These are phyloP conservation scores for Melastoma candidum DNA, from an alignment of 441 rosid genomes.

Conservation along the genomic window DNA sequence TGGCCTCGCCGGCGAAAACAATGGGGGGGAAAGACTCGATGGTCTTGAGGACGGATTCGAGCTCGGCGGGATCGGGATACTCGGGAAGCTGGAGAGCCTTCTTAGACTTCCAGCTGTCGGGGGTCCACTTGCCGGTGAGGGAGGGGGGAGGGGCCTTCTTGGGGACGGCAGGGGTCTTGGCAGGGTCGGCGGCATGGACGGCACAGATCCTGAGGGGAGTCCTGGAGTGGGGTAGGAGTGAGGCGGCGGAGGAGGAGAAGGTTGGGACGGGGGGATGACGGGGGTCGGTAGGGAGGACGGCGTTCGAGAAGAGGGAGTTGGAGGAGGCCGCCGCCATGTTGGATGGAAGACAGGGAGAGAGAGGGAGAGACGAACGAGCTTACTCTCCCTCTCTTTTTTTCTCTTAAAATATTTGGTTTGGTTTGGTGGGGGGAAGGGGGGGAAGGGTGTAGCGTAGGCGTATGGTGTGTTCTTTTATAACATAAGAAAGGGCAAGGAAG, in stretches of 20 bases:
- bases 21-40: slow-evolving; percentile 11
- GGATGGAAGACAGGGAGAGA: too few species aligned
- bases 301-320: slow-evolving; percentile 6
- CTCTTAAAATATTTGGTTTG: too few species aligned
- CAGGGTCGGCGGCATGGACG: slow-evolving; percentile 16
- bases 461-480: too few species aligned
- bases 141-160: slow-evolving; percentile 5
- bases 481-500: too few species aligned
- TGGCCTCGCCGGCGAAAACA: slow-evolving; percentile 13
- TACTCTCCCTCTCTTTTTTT: background rate
- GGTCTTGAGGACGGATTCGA: slow-evolving; percentile 10
- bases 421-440: too few species aligned
- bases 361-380: background rate
- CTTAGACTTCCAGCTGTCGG: slow-evolving; percentile 13
- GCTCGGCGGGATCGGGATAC: slow-evolving; percentile 8
- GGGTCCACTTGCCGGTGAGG: slow-evolving; percentile 8
- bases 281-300: slow-evolving; percentile 1
- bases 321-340: slow-evolving; percentile 6
- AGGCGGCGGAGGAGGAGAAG: slow-evolving; percentile 1
- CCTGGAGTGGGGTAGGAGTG: slow-evolving; percentile 1
- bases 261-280: background rate
- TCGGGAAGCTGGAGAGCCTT: slow-evolving; percentile 13
- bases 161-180: slow-evolving; percentile 4
- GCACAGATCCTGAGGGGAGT: slow-evolving; percentile 6
- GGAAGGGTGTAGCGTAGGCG: too few species aligned